Evolutionary conservation across 106 monocot species (phyloP).

Genomic region (Narthecium ossifragum): DNA sequence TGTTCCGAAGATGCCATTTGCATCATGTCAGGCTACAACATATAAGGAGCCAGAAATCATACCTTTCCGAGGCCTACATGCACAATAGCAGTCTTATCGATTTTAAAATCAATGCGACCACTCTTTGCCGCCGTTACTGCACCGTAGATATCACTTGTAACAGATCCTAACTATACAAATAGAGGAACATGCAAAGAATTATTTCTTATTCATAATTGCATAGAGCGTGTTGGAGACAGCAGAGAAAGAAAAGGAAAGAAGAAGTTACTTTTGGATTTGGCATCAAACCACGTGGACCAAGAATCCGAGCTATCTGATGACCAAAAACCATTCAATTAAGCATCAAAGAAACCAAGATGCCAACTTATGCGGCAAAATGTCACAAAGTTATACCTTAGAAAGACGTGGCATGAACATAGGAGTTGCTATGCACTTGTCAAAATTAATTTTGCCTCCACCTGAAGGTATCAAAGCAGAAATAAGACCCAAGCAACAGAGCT

Average conservation of each 20-base stretch:
- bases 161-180: constrained; percentile 72
- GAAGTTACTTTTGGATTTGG: constrained; percentile 87
- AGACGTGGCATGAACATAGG: constrained; percentile 87
- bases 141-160: constrained; percentile 79
- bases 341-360: neutral
- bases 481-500: too few species aligned
- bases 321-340: constrained; percentile 6
- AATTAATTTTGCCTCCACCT: constrained; percentile 90
- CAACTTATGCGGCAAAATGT: neutral
- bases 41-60: too few species aligned
- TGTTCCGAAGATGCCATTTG: too few species aligned
- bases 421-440: constrained; percentile 95
- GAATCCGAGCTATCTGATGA: constrained; percentile 76
- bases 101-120: constrained; percentile 92
- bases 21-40: too few species aligned
- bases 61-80: constrained; percentile 99
- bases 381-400: constrained; percentile 52
- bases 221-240: too few species aligned
- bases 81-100: constrained; percentile 88
- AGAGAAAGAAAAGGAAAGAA: neutral
- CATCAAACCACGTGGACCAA: constrained; percentile 97
- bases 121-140: constrained; percentile 83
- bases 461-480: constrained; percentile 11
- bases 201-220: neutral
- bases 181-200: neutral